Percentiles rank a stretch among this genome's conserved stretches.
Evolutionary conservation across 1,139 yeast genomes (phyloP).

Genomic region (Sugiyamaella xylanicola): DNA sequence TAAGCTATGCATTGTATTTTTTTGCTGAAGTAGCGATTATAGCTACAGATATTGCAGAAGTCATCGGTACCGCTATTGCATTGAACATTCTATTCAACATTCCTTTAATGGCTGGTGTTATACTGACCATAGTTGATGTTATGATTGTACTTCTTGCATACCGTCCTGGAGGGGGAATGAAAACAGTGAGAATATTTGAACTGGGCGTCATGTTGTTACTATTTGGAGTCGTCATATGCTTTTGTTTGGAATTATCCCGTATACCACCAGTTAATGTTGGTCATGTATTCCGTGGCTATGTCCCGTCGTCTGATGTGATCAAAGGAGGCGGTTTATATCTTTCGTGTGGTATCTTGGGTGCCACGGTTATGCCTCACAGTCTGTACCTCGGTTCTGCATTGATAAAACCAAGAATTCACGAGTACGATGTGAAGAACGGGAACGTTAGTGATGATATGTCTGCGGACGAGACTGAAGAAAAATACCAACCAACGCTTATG

Average conservation of each 20-base stretch:
- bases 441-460: constrained; percentile 5
- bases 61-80: constrained; percentile 85
- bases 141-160: constrained; percentile 73
- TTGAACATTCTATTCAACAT: constrained; percentile 65
- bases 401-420: constrained; percentile 70
- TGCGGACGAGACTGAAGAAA: constrained; percentile 42
- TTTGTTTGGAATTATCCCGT: constrained; percentile 64
- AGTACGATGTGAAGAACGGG: constrained; percentile 50
- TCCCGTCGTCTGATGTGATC: constrained; percentile 66
- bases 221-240: constrained; percentile 69
- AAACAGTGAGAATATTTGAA: constrained; percentile 66
- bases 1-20: constrained; percentile 59
- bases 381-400: constrained; percentile 73
- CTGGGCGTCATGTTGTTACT: constrained; percentile 66
- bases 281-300: constrained; percentile 66
- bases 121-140: constrained; percentile 70
- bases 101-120: constrained; percentile 80
- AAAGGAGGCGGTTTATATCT: constrained; percentile 66
- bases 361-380: constrained; percentile 84
- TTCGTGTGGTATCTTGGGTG: constrained; percentile 78
- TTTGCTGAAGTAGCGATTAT: constrained; percentile 79
- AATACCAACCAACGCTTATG: constrained; percentile 63
- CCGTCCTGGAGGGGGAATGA: constrained; percentile 67
- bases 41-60: constrained; percentile 86
- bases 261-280: constrained; percentile 53